Percentiles rank a stretch among this genome's conserved stretches.
Conservation (phyloP, 164 flowering plant genomes). For the Umbellularia californica region DNA sequence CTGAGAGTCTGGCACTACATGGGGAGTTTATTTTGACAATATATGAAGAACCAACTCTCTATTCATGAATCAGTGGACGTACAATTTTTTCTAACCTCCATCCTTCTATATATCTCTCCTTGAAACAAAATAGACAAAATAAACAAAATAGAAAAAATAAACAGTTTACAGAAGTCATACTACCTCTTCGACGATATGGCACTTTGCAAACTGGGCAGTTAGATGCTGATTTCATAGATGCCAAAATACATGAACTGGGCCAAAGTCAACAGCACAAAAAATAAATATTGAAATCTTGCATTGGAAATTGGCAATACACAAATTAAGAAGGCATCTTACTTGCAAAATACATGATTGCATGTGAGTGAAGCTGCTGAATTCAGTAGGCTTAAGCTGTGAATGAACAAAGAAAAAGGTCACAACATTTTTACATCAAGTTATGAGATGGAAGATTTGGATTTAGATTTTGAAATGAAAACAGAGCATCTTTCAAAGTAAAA, state of each 20-base stretch:
- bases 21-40: background rate
- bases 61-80: background rate
- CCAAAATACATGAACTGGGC: slow-evolving; percentile 63
- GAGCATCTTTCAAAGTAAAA: background rate
- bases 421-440: no score
- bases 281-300: background rate
- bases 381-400: slow-evolving; percentile 72
- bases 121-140: background rate
- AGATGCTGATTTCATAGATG: slow-evolving; percentile 68
- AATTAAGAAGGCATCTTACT: slow-evolving; percentile 38
- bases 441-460: background rate
- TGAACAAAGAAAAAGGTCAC: background rate
- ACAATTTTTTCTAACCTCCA: background rate
- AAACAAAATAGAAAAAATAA: background rate
- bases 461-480: background rate
- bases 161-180: slow-evolving; percentile 23
- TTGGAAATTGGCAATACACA: background rate
- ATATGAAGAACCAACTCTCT: background rate
- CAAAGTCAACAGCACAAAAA: background rate
- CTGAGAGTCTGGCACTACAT: no score
- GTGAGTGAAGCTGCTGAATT: slow-evolving; percentile 65
- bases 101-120: background rate
- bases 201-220: slow-evolving; percentile 92
- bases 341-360: slow-evolving; percentile 93
- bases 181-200: slow-evolving; percentile 84